Percentiles rank a stretch among this genome's conserved stretches.
Conservation (phyloP, 1,139 yeast genomes). For the Geotrichum phurueaensis region DNA sequence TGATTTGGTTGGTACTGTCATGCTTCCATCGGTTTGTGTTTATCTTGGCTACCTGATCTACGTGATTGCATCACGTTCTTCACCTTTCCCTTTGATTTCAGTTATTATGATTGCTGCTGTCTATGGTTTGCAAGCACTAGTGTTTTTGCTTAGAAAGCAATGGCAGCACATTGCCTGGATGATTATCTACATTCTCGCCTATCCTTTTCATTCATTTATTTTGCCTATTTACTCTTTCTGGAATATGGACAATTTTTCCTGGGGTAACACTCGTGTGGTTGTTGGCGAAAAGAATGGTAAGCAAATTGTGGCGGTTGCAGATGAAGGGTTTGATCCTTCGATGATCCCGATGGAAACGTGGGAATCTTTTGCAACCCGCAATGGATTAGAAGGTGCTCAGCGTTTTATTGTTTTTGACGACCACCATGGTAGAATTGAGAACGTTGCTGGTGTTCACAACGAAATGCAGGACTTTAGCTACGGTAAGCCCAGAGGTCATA, state of each 20-base stretch:
- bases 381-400: slow-evolving; percentile 36
- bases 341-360: slow-evolving; percentile 35
- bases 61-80: slow-evolving; percentile 29
- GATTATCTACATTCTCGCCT: slow-evolving; percentile 38
- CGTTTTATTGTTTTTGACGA: slow-evolving; percentile 24
- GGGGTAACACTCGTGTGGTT: slow-evolving; percentile 43
- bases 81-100: slow-evolving; percentile 37
- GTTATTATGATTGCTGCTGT: slow-evolving; percentile 38
- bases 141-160: slow-evolving; percentile 37
- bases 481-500: slow-evolving; percentile 17
- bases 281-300: slow-evolving; percentile 41
- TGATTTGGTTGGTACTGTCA: slow-evolving; percentile 38
- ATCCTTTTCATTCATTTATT: slow-evolving; percentile 38
- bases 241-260: slow-evolving; percentile 43
- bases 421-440: slow-evolving; percentile 9
- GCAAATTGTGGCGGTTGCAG: slow-evolving; percentile 34
- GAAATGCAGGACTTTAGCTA: slow-evolving; percentile 12
- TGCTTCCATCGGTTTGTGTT: slow-evolving; percentile 41
- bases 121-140: slow-evolving; percentile 39
- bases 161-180: slow-evolving; percentile 46
- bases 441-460: slow-evolving; percentile 8
- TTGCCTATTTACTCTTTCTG: slow-evolving; percentile 41
- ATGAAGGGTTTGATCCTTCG: slow-evolving; percentile 25
- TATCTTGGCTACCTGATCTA: slow-evolving; percentile 39
- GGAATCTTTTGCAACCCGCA: slow-evolving; percentile 34